Percentiles rank a stretch among this genome's conserved stretches.
These are phyloP conservation scores for Pterocarpus macrocarpus DNA, from an alignment of 306 rosid genomes.

Conservation along the genomic window DNA sequence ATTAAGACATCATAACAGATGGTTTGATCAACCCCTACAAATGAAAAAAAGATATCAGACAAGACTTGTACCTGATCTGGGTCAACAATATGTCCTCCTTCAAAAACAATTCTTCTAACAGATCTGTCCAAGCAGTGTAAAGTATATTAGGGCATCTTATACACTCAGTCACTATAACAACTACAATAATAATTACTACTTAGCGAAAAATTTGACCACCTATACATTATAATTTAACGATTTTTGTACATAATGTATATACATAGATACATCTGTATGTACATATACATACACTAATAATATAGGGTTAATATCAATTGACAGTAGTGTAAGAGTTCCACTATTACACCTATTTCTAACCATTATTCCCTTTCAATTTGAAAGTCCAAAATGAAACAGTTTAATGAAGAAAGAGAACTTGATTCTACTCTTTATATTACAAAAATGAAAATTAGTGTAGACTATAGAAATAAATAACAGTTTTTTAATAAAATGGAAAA, in stretches of 20 bases:
- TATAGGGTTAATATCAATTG: background rate
- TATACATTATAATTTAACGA: constrained; percentile 3
- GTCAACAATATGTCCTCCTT: constrained; percentile 98
- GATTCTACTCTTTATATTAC: too few species aligned
- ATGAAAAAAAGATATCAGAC: background rate
- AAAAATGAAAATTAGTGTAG: too few species aligned
- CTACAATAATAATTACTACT: background rate
- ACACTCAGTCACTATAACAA: constrained; percentile 17
- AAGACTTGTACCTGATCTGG: constrained; percentile 80
- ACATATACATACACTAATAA: background rate
- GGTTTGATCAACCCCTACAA: constrained; percentile 20
- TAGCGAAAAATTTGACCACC: background rate
- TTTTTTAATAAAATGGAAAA: too few species aligned
- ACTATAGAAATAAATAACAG: too few species aligned
- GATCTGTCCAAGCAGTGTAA: constrained; percentile 61
- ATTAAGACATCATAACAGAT: constrained; percentile 24
- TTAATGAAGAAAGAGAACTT: too few species aligned
- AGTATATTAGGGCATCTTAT: constrained; percentile 31
- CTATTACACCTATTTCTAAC: background rate
- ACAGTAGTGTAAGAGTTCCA: background rate
- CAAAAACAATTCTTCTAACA: constrained; percentile 90
- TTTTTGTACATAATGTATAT: background rate
- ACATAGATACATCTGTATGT: too few species aligned
- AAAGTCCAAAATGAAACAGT: too few species aligned
- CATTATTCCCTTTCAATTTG: too few species aligned